A percentile compares a stretch with the other conserved stretches of the same genome.
Evolutionary conservation across 768 basidiomycete species (phyloP).

Genomic region (Cystofilobasidium capitatum): DNA sequence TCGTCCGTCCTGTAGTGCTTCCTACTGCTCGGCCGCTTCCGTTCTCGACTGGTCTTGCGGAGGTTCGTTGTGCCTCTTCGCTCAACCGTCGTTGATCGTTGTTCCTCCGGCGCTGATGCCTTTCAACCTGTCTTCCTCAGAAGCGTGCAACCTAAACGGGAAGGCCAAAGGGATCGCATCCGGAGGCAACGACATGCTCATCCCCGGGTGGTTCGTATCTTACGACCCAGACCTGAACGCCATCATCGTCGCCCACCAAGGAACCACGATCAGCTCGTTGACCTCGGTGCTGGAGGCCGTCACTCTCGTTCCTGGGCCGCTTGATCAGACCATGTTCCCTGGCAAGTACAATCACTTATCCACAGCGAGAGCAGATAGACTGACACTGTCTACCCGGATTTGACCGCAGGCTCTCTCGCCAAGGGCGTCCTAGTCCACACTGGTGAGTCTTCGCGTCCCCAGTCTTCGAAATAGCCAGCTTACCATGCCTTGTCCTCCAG

Average conservation of each 20-base stretch:
- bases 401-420: too few relatives aligned
- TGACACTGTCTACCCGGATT: too few relatives aligned
- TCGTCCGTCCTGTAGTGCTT: background rate
- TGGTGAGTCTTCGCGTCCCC: too few relatives aligned
- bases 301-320: background rate
- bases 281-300: background rate
- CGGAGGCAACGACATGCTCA: background rate
- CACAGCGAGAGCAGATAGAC: too few relatives aligned
- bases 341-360: background rate
- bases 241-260: slow-evolving; percentile 2
- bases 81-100: too few relatives aligned
- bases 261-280: background rate
- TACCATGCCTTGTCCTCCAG: too few relatives aligned
- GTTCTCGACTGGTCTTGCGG: background rate
- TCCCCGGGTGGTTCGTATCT: background rate
- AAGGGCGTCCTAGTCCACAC: too few relatives aligned
- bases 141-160: background rate
- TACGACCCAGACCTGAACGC: background rate
- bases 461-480: too few relatives aligned
- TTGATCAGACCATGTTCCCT: background rate
- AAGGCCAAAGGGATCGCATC: background rate
- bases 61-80: background rate
- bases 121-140: background rate
- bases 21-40: background rate
- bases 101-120: too few relatives aligned